These are phyloP conservation scores for Amylocystis lapponica DNA, from an alignment of 768 basidiomycete genomes.

Conservation along the genomic window DNA sequence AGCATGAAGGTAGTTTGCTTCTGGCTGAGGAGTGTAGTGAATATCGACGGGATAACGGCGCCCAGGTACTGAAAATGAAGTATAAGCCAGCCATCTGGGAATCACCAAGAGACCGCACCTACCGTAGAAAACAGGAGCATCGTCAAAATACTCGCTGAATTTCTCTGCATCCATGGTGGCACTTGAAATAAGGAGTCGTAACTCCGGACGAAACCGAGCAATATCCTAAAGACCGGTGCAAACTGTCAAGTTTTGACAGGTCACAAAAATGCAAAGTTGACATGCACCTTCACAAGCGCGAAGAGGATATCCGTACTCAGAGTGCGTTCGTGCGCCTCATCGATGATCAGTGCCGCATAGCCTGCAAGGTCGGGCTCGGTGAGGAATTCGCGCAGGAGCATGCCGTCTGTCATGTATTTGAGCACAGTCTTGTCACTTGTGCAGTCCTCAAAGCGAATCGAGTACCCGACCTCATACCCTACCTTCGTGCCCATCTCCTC, in stretches of 20 bases:
- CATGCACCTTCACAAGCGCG: conserved; percentile 88
- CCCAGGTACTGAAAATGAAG: conserved; percentile 75
- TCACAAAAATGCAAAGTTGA: conserved; percentile 4
- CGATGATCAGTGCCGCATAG: conserved; percentile 93
- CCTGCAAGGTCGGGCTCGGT: conserved; percentile 96
- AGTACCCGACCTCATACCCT: conserved; percentile 99
- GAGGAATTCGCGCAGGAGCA: conserved; percentile 94
- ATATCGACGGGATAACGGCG: conserved; percentile 97
- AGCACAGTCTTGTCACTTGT: conserved; percentile 98
- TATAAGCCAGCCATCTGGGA: conserved; percentile 5
- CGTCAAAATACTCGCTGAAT: conserved; percentile 96
- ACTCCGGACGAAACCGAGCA: conserved; percentile 91
- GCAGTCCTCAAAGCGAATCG: conserved; percentile 98
- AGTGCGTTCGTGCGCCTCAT: conserved; percentile 97
- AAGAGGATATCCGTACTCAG: conserved; percentile 98
- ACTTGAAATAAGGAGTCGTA: conserved; percentile 88
- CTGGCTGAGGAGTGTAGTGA: conserved; percentile 97
- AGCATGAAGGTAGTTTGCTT: conserved; percentile 98
- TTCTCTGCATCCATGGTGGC: conserved; percentile 98
- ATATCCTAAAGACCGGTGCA: conserved; percentile 64
- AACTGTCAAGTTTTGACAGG: conserved; percentile 25
- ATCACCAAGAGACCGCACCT: conserved; percentile 20
- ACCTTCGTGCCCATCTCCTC: conserved; percentile 98
- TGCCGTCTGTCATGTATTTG: conserved; percentile 99
- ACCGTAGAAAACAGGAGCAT: conserved; percentile 94